Evolutionary conservation across 2,329 filamentous ascomycete genomes (phyloP).

Genomic region (Periconia sp.): DNA sequence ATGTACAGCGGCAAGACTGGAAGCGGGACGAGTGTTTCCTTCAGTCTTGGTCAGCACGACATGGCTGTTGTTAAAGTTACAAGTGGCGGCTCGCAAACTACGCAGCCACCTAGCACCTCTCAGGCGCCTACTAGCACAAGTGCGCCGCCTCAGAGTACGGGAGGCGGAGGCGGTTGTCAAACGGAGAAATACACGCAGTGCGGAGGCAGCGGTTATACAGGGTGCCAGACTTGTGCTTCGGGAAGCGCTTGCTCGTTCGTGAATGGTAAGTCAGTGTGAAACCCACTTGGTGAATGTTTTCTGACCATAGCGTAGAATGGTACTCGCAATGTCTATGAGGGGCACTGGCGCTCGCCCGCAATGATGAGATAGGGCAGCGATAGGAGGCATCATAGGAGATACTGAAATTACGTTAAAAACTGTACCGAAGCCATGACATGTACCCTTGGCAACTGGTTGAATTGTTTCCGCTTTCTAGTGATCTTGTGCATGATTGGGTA

Average conservation of each 20-base stretch:
- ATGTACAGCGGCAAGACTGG: conserved; percentile 15
- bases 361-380: background rate
- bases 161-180: background rate
- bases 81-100: background rate
- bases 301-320: background rate
- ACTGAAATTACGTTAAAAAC: background rate
- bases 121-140: background rate
- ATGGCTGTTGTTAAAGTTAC: conserved; percentile 17
- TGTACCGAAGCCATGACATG: background rate
- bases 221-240: background rate
- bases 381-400: background rate
- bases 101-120: background rate
- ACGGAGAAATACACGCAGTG: background rate
- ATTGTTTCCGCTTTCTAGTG: too few species aligned
- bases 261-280: background rate
- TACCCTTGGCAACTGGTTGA: too few species aligned
- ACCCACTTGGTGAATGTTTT: background rate
- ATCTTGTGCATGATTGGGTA: too few species aligned
- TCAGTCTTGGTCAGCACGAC: conserved; percentile 12
- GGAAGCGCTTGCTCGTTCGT: background rate
- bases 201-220: background rate
- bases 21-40: conserved; percentile 11
- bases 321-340: background rate
- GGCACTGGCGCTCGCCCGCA: background rate
- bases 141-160: background rate